Evolutionary conservation across 1,139 yeast species (phyloP), one percentile per base, ranked within the genome.

Genomic region (Blastobotrys indianensis): DNA sequence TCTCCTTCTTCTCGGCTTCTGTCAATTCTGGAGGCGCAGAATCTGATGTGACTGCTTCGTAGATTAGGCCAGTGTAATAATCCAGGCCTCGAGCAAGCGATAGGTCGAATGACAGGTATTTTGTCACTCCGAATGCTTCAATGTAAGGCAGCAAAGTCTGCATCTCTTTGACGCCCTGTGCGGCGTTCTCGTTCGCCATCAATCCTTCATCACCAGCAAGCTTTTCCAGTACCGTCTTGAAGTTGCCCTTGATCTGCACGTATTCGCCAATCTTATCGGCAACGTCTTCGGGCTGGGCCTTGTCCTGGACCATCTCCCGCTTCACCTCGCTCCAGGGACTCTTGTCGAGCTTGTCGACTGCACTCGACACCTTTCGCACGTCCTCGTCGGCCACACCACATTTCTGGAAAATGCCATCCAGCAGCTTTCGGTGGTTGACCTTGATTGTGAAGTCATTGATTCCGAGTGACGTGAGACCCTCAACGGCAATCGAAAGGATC

Each of bases 21-120:
- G 92, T 92, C 8, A 49, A 49, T 39, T 73, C 70, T 46, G 98
- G 98, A 25, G 98, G 95, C 16, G 97, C 97, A 39, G 96, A 85
- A 34, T 90, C 96, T 17, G 82, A 76, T 23, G 97, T 92, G 43
- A 92, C 97, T 39, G 94, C 96, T 68, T 92, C 98, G 66, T 87
- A 92, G 56, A 92, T 92, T 55, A 92, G 76, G 37, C 98, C 98
- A 23, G 98, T 92, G 70, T 92, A 92, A 68, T 92, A 92, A 68
- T 92, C 98, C 61, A 92, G 77, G 43, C 98, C 98, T 74, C 98
- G 82, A 32, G 98, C 98, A 54, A 92, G 74, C 3, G 97, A 90
- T 66, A 92, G 75, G 65, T 92, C 98, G 58, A 92, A 90, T 12
- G 92, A 83, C 49, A 87, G 71, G 65, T 66, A 76, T 11, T 75